A percentile compares a stretch with the other conserved stretches of the same genome.
phyloP scores from a whole-genome alignment of 2,329 filamentous ascomycete species.

The Stachybotrys elegans region DNA sequence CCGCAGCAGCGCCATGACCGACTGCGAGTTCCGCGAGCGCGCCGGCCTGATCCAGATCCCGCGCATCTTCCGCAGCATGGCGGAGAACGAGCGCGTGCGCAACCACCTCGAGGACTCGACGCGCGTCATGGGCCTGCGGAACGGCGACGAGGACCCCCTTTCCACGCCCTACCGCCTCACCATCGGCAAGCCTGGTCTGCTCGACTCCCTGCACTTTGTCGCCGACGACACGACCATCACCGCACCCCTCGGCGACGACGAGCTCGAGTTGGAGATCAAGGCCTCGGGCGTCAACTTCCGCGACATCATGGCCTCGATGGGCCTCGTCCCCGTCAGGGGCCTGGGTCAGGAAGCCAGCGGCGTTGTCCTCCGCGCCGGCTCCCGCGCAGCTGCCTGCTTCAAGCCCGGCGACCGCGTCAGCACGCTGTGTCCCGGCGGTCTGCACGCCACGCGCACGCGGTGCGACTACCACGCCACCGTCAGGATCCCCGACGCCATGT shows the following conservation, averaged over 20 bases:
- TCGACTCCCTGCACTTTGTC: constrained; percentile 22
- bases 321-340: constrained; percentile 14
- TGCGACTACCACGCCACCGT: constrained; percentile 19
- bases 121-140: neutral
- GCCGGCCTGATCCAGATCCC: neutral
- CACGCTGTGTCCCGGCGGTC: constrained; percentile 13
- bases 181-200: constrained; percentile 16
- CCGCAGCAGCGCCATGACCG: neutral
- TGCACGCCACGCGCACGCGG: constrained; percentile 20
- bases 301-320: constrained; percentile 27
- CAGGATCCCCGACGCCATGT: constrained; percentile 20
- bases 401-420: constrained; percentile 26
- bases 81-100: neutral
- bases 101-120: neutral
- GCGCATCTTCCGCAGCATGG: neutral
- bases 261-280: constrained; percentile 24
- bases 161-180: constrained; percentile 2
- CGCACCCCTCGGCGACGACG: constrained; percentile 10
- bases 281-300: constrained; percentile 28
- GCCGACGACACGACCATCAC: constrained; percentile 15
- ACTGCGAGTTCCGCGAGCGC: neutral
- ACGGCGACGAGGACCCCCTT: neutral
- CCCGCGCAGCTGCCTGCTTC: constrained; percentile 13
- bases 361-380: constrained; percentile 11
- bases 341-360: constrained; percentile 20